These are phyloP conservation scores for Speleostelium caveatum DNA, from an alignment of 78 protist species.

Conservation along the genomic window DNA sequence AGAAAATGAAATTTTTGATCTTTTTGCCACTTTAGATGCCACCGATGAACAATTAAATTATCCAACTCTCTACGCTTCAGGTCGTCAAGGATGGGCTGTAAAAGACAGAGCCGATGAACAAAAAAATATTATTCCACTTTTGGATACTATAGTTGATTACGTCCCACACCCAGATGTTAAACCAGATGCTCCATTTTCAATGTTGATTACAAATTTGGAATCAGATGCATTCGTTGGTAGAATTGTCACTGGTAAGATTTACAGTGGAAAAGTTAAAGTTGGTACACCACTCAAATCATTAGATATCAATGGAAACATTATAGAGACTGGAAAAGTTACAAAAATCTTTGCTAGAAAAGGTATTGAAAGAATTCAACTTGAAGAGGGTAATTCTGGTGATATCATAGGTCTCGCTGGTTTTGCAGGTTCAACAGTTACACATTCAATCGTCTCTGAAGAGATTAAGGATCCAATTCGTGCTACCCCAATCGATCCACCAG, in stretches of 20 bases:
- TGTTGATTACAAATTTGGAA: slow-evolving; percentile 88
- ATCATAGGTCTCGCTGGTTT: slow-evolving; percentile 91
- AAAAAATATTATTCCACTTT: slow-evolving; percentile 83
- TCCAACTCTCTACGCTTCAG: slow-evolving; percentile 93
- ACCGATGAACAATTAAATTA: slow-evolving; percentile 91
- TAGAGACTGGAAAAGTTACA: slow-evolving; percentile 77
- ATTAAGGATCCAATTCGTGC: slow-evolving; percentile 49
- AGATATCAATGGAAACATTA: slow-evolving; percentile 20
- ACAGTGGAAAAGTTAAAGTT: slow-evolving; percentile 80
- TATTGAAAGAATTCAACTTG: slow-evolving; percentile 53
- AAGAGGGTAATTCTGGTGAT: slow-evolving; percentile 92
- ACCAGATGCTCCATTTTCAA: slow-evolving; percentile 71
- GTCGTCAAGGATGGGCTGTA: slow-evolving; percentile 86
- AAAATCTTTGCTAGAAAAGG: slow-evolving; percentile 85
- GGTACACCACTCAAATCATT: slow-evolving; percentile 72
- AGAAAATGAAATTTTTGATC: slow-evolving; percentile 88
- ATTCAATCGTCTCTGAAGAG: slow-evolving; percentile 75
- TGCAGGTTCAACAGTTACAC: slow-evolving; percentile 77
- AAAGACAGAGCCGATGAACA: slow-evolving; percentile 29
- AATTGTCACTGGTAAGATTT: slow-evolving; percentile 85
- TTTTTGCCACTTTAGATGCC: slow-evolving; percentile 88
- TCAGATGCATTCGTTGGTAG: slow-evolving; percentile 89
- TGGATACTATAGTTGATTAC: slow-evolving; percentile 84
- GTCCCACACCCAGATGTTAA: slow-evolving; percentile 42
- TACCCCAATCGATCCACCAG: slow-evolving; percentile 93